Evolutionary conservation across 73 alveolate species (phyloP).

Genomic region (Tetrahymena malaccensis): DNA sequence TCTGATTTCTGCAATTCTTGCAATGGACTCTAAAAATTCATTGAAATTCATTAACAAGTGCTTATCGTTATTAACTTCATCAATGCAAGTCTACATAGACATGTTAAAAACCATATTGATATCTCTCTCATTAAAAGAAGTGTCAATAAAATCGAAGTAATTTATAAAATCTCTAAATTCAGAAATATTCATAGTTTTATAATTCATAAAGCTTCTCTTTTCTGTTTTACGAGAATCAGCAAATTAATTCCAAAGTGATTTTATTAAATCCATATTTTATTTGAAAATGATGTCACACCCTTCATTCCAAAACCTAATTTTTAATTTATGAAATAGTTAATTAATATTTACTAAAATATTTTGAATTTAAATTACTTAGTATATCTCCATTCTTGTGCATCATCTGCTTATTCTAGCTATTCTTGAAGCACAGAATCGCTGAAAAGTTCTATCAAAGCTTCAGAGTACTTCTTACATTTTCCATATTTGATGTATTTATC

Average conservation of each 20-base stretch:
- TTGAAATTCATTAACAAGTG: slow-evolving; percentile 8
- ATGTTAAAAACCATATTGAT: slow-evolving; percentile 12
- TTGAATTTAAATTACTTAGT: neutral
- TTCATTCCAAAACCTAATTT: slow-evolving; percentile 8
- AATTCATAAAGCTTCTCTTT: neutral
- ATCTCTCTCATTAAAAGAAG: slow-evolving; percentile 29
- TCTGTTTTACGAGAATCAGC: neutral
- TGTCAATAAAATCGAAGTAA: neutral
- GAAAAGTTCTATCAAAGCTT: slow-evolving; percentile 7
- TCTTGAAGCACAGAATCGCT: slow-evolving; percentile 5
- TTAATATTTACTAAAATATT: neutral
- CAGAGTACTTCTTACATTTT: neutral
- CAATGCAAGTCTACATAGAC: slow-evolving; percentile 11
- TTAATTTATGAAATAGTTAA: neutral
- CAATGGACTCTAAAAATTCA: slow-evolving; percentile 36
- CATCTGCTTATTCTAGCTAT: neutral
- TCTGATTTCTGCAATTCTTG: slow-evolving; percentile 28
- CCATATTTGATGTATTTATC: slow-evolving; percentile 23
- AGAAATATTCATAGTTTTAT: neutral
- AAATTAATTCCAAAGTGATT: neutral
- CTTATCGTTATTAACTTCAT: slow-evolving; percentile 28
- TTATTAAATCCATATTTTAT: neutral
- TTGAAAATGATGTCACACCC: slow-evolving; percentile 18
- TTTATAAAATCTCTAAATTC: neutral
- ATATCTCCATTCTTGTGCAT: slow-evolving; percentile 35